Percentiles rank a stretch among this genome's conserved stretches.
phyloP scores from a whole-genome alignment of 305 asterid genomes.

The Solanum aculeatissimum region DNA sequence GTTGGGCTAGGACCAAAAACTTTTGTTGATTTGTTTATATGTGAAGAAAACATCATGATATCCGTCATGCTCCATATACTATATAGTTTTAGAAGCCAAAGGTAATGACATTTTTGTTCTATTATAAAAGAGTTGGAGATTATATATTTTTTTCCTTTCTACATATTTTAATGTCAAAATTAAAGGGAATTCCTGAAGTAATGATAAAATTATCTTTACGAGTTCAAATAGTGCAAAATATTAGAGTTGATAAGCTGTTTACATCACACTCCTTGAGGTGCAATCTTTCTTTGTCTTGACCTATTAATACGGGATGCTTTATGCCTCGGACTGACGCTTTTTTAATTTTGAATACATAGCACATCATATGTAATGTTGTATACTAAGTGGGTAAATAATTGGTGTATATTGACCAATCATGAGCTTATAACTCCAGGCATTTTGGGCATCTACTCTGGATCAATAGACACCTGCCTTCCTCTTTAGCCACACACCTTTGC shows the following conservation, averaged over 20 bases:
- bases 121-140: constrained; percentile 2
- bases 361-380: background rate
- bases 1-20: background rate
- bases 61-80: constrained; percentile 25
- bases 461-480: constrained; percentile 8
- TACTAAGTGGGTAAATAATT: background rate
- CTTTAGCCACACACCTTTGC: background rate
- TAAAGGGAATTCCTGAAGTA: rapidly evolving
- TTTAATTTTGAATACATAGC: background rate
- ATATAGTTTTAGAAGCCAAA: background rate
- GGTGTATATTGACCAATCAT: background rate
- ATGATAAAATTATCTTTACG: background rate
- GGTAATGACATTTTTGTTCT: background rate
- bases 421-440: background rate
- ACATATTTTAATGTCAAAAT: background rate
- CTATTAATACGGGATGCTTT: background rate
- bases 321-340: too few species aligned
- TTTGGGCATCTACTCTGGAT: constrained; percentile 2
- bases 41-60: constrained; percentile 8
- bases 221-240: background rate
- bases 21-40: background rate
- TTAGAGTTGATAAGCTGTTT: rapidly evolving
- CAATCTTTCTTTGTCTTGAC: background rate
- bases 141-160: background rate
- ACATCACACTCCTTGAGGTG: background rate